Evolutionary conservation across 305 asterid species (phyloP).

Genomic region (Fraxinus ornus): DNA sequence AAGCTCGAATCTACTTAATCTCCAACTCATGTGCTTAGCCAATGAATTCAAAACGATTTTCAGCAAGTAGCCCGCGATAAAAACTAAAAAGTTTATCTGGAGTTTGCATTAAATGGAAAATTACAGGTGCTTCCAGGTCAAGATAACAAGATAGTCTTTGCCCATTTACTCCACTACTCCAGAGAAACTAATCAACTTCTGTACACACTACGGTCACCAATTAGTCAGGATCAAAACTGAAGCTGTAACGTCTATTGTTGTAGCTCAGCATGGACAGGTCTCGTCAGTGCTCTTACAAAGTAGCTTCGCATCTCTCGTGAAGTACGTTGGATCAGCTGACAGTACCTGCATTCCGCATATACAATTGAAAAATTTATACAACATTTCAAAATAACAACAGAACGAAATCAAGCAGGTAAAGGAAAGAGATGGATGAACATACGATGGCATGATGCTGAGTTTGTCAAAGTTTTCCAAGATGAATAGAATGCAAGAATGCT

Average conservation of each 20-base stretch:
- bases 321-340: slow-evolving; percentile 66
- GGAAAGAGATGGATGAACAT: slow-evolving; percentile 25
- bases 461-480: slow-evolving; percentile 77
- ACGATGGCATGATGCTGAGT: slow-evolving; percentile 66
- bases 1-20: neutral
- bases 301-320: slow-evolving; percentile 78
- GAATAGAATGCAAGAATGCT: slow-evolving; percentile 77
- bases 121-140: slow-evolving; percentile 37
- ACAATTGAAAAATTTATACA: neutral
- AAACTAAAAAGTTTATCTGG: slow-evolving; percentile 16
- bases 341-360: slow-evolving; percentile 57
- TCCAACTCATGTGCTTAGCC: neutral
- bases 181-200: slow-evolving; percentile 41
- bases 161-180: slow-evolving; percentile 24
- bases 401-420: neutral
- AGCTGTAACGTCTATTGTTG: slow-evolving; percentile 37
- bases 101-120: slow-evolving; percentile 32
- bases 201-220: slow-evolving; percentile 52
- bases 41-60: neutral
- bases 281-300: slow-evolving; percentile 63
- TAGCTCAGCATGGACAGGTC: slow-evolving; percentile 54
- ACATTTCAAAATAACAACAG: neutral
- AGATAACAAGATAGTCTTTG: slow-evolving; percentile 41
- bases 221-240: slow-evolving; percentile 55
- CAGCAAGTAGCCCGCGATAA: neutral